Base-by-base conservation (phyloP, 805 yeast species). In the Saccharomycopsis sp. region DNA sequence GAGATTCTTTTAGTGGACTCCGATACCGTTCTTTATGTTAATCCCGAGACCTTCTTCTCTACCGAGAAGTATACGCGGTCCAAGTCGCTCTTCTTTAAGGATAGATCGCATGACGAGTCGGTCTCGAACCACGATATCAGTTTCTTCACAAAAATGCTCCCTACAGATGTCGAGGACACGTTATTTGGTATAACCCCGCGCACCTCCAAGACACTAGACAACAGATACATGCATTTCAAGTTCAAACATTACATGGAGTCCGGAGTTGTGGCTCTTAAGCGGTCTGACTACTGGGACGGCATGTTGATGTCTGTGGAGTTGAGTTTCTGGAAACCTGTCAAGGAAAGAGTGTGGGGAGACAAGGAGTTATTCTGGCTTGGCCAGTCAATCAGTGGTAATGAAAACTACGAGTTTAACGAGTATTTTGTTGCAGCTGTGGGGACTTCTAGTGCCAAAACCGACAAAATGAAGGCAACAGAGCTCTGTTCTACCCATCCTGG, bases 351-450 rank as follows among this genome's bases (percentile, higher is more conserved):
- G 8, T 87, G 87, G 77, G 96, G 96, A 47, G 96, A 87, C 63
- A 87, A 87, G 64, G 94, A 87, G 67, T 73, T 87, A 63, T 83
- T 86, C 65, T 86, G 93, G 93, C 67, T 87, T 38, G 89, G 88
- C 1, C 80, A 83, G 68, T 64, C 79, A 3, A 70, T 77, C 50
- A 63, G 72, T 14, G 77, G 77, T 15, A 68, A 72, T 54, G 71
- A 68, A 56, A 68, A 70, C 34, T 76, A 74, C 62, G 70, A 71
- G 15, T 72, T 75, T 47, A 71, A 75, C 61, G 64, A 70, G 12
- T 58, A 66, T 19, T 71, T 68, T 58, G 76, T 77, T 25, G 73
- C 74, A 3, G 64, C 75, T 3, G 65, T 74, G 35, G 79, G 79
- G 17, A 69, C 71, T 34, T 15, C 73, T 34, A 52, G 29, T 17